Evolutionary conservation across 2,329 filamentous ascomycete genomes (phyloP), one percentile per base, ranked within the genome.

Genomic region (Magnaporthales sp.): DNA sequence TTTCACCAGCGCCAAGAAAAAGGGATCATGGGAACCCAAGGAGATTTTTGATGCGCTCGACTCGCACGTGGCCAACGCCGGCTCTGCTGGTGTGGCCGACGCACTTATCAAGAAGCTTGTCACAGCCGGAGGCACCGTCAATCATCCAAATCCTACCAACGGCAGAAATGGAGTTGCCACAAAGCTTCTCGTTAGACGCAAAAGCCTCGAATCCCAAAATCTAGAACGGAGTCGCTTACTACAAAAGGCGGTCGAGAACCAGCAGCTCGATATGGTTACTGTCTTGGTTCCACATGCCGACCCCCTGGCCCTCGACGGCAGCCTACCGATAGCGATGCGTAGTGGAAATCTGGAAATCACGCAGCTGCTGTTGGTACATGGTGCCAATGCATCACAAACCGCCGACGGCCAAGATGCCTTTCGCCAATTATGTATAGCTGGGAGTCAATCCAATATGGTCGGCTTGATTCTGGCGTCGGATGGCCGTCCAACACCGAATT

Each of bases 51-150:
- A 82, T 63, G 80, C 81, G 15, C 76, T 87, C 65, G 76, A 81
- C 62, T 75, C 76, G 58, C 83, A 84, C 71, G 78, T 87, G 67
- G 74, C 77, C 46, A 82, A 80, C 62, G 75, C 74, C 19, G 84
- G 84, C 13, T 80, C 83, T 0, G 79, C 84, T 0, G 84, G 81
- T 9, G 80, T 87, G 4, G 84, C 83, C n/a, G 83, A 86, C 71
- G 82, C 82, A 0, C 77, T 87, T 27, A 80, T 87, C 31, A 76
- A 74, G 3, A 84, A 82, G 73, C 74, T 87, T 38, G 76, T 78
- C 46, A 73, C 77, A 1, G 80, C 78, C 1, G 85, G 85, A 15
- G 81, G 84, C 4, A 81, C 85, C 65, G 72, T 86, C 15, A 82
- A 83, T 66, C n/a, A 58, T 27, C 54, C 54, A 15, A 58, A 58